Conservation (phyloP, 139 green algal genomes). For the Chlorella sorokiniana region DNA sequence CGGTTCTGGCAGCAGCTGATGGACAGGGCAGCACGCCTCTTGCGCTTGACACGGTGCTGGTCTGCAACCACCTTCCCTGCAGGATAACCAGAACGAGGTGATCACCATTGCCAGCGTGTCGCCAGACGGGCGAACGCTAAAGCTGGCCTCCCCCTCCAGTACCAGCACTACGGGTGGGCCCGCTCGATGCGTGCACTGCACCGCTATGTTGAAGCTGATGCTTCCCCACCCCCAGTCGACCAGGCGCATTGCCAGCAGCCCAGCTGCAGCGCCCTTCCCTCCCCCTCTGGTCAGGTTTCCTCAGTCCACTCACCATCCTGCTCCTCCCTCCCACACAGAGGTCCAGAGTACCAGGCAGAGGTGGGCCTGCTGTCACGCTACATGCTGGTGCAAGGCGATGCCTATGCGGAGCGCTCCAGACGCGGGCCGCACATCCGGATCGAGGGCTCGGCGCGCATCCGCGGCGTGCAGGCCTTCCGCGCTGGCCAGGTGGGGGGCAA, state of each 20-base stretch:
- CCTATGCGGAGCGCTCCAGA: not conserved
- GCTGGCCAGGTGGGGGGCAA: not conserved
- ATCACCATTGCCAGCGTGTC: constrained; percentile 38
- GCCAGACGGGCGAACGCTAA: constrained; percentile 34
- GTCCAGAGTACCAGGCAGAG: constrained; percentile 63
- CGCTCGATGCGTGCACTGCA: not conserved
- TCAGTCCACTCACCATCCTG: not conserved
- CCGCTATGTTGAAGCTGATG: not conserved
- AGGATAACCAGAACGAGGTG: constrained; percentile 66
- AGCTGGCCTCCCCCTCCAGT: constrained; percentile 16
- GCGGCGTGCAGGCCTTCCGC: constrained; percentile 43
- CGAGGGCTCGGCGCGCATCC: constrained; percentile 45
- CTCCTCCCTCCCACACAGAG: constrained; percentile 23
- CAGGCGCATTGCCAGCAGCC: too few species aligned
- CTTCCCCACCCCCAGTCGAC: not conserved
- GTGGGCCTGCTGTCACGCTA: constrained; percentile 57
- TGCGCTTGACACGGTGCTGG: too few species aligned
- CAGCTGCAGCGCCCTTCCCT: not conserved
- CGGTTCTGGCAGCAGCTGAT: too few species aligned
- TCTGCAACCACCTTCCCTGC: not conserved
- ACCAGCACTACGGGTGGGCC: constrained; percentile 54
- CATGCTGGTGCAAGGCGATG: constrained; percentile 45
- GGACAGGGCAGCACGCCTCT: too few species aligned
- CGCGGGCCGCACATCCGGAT: constrained; percentile 35
- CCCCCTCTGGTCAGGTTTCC: not conserved